A percentile compares a stretch with the other conserved stretches of the same genome.
Conservation (phyloP, 768 basidiomycete species). For the Russula dissimulans region DNA sequence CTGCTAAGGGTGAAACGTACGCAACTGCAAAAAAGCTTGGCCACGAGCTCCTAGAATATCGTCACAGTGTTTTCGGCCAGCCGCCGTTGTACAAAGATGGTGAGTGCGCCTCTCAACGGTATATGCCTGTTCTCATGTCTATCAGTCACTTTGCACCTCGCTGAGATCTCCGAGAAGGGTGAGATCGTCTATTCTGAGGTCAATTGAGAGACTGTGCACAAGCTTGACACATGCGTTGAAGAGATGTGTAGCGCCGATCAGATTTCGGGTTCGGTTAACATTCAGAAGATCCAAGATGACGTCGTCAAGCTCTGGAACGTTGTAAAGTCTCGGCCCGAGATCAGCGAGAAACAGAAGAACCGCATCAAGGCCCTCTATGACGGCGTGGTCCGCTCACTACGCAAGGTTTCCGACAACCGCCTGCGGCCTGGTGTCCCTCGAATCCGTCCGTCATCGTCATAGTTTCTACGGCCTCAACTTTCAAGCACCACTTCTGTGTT, state of each 20-base stretch:
- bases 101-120: constrained; percentile 31
- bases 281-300: constrained; percentile 96
- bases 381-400: constrained; percentile 88
- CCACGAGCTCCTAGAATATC: constrained; percentile 91
- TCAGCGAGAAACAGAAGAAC: constrained; percentile 94
- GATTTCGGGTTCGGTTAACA: constrained; percentile 74
- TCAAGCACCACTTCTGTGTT: constrained; percentile 63
- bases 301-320: constrained; percentile 96
- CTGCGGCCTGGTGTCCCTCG: constrained; percentile 43
- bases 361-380: constrained; percentile 93
- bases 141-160: constrained; percentile 87
- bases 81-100: constrained; percentile 96
- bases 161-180: constrained; percentile 87
- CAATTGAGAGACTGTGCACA: constrained; percentile 91
- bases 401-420: constrained; percentile 61
- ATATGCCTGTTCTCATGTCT: background rate
- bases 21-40: constrained; percentile 93
- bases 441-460: constrained; percentile 85
- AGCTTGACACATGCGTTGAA: constrained; percentile 94
- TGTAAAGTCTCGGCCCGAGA: constrained; percentile 93
- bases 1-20: constrained; percentile 83
- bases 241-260: constrained; percentile 97
- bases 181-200: constrained; percentile 94
- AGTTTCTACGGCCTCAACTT: constrained; percentile 90
- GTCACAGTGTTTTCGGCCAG: constrained; percentile 68